A percentile compares a stretch with the other conserved stretches of the same genome.
phyloP scores from a whole-genome alignment of 768 basidiomycete genomes.

The Lentinula sp. region DNA sequence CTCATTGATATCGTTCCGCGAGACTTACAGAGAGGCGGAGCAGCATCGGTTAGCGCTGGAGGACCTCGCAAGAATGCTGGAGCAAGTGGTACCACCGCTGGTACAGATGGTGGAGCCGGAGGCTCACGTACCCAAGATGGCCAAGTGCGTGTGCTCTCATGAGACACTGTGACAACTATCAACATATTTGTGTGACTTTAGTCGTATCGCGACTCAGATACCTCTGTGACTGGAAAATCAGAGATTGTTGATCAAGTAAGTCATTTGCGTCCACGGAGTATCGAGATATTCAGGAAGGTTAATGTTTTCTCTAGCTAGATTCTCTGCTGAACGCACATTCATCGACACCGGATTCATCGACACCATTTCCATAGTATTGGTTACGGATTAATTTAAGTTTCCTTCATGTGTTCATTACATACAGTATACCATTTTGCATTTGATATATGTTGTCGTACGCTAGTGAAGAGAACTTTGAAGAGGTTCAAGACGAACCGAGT shows the following conservation, averaged over 20 bases:
- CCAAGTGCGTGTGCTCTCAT: background rate
- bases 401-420: no score
- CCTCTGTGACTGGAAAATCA: background rate
- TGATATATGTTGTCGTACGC: background rate
- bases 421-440: no score
- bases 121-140: background rate
- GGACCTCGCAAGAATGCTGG: conserved; percentile 15
- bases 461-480: no score
- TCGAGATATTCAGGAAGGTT: background rate
- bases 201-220: background rate
- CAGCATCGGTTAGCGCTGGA: conserved; percentile 8
- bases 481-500: background rate
- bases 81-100: background rate
- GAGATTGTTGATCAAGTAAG: conserved; percentile 3
- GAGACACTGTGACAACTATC: background rate
- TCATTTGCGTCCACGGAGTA: background rate
- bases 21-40: conserved; percentile 52
- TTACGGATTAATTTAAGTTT: background rate
- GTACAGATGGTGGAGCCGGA: background rate
- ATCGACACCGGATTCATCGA: conserved; percentile 2
- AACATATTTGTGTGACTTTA: background rate
- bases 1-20: conserved; percentile 93
- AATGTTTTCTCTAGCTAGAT: background rate
- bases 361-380: background rate
- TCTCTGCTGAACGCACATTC: conserved; percentile 2